phyloP scores from a whole-genome alignment of 225 moss, liverwort and hornwort species.

The Polytrichum formosum region DNA sequence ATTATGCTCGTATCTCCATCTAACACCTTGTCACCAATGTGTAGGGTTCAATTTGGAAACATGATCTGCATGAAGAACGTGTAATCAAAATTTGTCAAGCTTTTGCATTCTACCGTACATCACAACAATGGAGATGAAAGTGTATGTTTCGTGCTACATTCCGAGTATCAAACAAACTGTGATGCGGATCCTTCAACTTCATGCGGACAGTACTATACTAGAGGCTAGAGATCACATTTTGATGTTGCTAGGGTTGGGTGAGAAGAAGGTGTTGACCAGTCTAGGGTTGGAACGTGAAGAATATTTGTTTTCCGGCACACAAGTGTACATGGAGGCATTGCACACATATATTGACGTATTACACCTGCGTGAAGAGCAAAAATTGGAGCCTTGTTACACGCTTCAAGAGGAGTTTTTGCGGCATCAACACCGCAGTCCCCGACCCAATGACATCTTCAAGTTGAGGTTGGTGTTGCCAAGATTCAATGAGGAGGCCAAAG shows the following conservation, averaged over 20 bases:
- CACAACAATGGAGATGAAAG: neutral
- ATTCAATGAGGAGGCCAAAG: conserved; percentile 19
- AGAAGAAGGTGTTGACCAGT: conserved; percentile 44
- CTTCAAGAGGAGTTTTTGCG: conserved; percentile 54
- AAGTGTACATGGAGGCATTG: conserved; percentile 40
- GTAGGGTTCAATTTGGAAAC: no score
- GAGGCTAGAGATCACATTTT: conserved; percentile 50
- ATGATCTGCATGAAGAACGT: no score
- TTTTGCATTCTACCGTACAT: no score
- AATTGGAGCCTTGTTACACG: conserved; percentile 53
- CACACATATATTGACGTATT: conserved; percentile 46
- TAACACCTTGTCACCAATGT: no score
- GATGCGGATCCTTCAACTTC: conserved; percentile 46
- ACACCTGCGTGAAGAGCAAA: conserved; percentile 44
- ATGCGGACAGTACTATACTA: conserved; percentile 28
- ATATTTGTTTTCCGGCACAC: conserved; percentile 44
- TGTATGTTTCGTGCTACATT: conserved; percentile 42
- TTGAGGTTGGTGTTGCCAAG: conserved; percentile 34
- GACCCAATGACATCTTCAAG: conserved; percentile 37
- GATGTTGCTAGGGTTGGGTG: conserved; percentile 38
- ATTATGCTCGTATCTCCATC: no score
- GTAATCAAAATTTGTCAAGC: no score
- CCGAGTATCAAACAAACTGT: conserved; percentile 45
- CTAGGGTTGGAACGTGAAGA: conserved; percentile 42
- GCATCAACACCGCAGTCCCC: conserved; percentile 42